Percentiles rank a stretch among this genome's conserved stretches.
phyloP scores from a whole-genome alignment of 2,329 filamentous ascomycete genomes.

The Cercospora nicotianae region DNA sequence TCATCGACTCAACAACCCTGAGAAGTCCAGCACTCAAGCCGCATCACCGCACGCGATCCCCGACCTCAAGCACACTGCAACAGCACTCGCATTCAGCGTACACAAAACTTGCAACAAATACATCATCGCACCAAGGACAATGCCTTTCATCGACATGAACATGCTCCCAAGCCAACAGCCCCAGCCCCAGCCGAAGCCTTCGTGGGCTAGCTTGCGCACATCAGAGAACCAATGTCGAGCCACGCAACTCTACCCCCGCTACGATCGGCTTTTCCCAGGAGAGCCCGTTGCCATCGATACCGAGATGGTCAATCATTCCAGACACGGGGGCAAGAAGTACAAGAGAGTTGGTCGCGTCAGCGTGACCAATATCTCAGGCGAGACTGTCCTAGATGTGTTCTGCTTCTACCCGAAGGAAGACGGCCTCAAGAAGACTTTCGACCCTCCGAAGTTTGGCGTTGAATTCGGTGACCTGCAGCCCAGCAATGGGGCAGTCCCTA shows the following conservation, averaged over 20 bases:
- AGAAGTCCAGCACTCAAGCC: background rate
- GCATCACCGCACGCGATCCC: background rate
- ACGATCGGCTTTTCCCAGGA: background rate
- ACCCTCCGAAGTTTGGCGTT: background rate
- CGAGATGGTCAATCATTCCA: background rate
- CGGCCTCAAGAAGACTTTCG: background rate
- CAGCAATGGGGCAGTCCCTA: background rate
- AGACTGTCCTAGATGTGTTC: background rate
- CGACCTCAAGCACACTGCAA: background rate
- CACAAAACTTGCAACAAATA: background rate
- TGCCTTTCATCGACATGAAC: background rate
- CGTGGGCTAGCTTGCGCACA: background rate
- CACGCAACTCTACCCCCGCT: background rate
- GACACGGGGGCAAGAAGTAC: background rate
- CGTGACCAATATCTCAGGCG: background rate
- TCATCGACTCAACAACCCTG: background rate
- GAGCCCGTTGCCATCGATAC: background rate
- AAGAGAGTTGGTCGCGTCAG: background rate
- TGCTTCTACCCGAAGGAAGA: background rate
- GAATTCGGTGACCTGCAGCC: background rate
- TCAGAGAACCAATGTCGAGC: background rate
- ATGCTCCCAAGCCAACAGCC: background rate
- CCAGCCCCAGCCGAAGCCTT: background rate
- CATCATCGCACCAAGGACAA: background rate
- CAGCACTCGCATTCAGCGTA: background rate